phyloP scores from a whole-genome alignment of 108 stramenopile genomes.

The Fistulifera pelliculosa region DNA sequence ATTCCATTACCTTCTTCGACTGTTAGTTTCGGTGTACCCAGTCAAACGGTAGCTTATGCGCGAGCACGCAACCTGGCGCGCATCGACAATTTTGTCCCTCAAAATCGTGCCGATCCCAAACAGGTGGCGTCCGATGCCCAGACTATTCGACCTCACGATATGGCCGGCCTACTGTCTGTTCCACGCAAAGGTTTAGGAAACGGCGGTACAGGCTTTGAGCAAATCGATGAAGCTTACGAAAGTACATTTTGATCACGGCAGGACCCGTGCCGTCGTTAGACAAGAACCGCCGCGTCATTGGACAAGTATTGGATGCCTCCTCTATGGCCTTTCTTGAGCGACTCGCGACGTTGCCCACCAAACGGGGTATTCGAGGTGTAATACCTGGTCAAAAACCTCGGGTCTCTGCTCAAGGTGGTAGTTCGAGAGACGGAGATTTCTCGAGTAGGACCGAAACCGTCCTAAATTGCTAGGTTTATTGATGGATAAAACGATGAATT shows the following conservation, averaged over 20 bases:
- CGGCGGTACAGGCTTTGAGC: conserved; percentile 52
- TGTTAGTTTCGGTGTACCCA: conserved; percentile 66
- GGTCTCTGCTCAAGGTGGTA: conserved; percentile 37
- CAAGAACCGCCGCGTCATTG: conserved; percentile 50
- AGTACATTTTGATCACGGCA: conserved; percentile 64
- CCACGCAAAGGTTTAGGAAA: conserved; percentile 70
- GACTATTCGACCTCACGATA: conserved; percentile 32
- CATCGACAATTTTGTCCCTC: conserved; percentile 48
- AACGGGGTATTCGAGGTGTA: conserved; percentile 51
- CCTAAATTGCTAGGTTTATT: neutral
- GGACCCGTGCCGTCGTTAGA: conserved; percentile 46
- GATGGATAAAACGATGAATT: too few relatives aligned
- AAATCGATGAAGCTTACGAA: conserved; percentile 65
- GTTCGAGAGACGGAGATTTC: conserved; percentile 2
- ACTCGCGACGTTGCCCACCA: conserved; percentile 51
- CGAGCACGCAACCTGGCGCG: conserved; percentile 22
- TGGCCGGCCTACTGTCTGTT: conserved; percentile 56
- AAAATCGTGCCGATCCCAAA: conserved; percentile 39
- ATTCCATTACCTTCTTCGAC: conserved; percentile 39
- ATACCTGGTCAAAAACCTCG: conserved; percentile 43
- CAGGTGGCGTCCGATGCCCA: conserved; percentile 26
- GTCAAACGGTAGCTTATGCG: conserved; percentile 60
- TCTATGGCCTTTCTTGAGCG: conserved; percentile 65
- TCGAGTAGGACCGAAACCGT: neutral
- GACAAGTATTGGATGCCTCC: conserved; percentile 57